These are phyloP conservation scores for Citrus unshiu DNA, from an alignment of 345 rosid species.

Conservation along the genomic window DNA sequence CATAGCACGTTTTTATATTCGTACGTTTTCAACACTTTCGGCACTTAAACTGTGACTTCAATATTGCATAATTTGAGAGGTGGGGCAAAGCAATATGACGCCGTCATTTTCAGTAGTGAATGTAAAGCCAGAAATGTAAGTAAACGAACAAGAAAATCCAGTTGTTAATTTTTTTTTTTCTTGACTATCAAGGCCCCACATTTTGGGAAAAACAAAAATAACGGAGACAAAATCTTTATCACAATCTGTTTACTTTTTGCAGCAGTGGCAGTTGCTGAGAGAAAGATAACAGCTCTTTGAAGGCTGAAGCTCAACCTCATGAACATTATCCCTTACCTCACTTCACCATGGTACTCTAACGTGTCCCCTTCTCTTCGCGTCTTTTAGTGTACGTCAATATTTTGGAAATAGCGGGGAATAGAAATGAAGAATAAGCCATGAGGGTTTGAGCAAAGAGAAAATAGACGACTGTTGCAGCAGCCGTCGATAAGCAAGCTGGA, in stretches of 20 bases:
- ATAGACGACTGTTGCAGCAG: neutral
- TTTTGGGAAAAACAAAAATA: neutral
- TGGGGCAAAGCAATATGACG: neutral
- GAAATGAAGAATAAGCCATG: neutral
- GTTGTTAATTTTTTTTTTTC: neutral
- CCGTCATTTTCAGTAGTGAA: neutral
- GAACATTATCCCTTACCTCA: slow-evolving; percentile 22
- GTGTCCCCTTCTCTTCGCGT: neutral
- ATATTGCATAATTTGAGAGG: neutral
- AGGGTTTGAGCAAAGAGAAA: neutral
- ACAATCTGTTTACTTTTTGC: neutral
- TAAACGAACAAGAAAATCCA: neutral
- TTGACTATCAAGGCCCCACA: neutral
- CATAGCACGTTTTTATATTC: neutral
- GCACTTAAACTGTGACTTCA: neutral
- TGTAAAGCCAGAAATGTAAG: neutral
- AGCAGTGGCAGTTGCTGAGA: neutral
- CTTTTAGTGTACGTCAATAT: neutral
- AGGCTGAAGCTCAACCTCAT: slow-evolving; percentile 27
- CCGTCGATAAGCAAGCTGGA: neutral
- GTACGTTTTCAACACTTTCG: neutral
- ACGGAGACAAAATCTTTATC: neutral
- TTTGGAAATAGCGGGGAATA: neutral
- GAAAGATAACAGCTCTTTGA: neutral
- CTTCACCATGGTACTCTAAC: neutral